Evolutionary conservation across 345 rosid genomes (phyloP).

Genomic region (Eucalyptus dawsonii): DNA sequence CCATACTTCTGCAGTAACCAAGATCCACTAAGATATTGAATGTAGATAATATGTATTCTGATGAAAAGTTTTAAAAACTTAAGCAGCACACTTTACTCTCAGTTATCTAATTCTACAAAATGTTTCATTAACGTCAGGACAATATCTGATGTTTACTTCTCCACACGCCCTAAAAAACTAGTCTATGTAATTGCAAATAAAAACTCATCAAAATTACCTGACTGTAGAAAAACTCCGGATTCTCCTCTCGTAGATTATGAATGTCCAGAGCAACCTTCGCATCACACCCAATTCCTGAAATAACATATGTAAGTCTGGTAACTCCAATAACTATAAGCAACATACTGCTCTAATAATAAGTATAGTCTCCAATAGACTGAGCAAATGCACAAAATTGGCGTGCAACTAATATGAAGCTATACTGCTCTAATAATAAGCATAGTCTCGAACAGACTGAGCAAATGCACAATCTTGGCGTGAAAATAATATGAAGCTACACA

Average conservation of each 20-base stretch:
- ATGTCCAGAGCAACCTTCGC: constrained; percentile 90
- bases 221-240: constrained; percentile 74
- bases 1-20: background rate
- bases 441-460: background rate
- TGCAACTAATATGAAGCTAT: background rate
- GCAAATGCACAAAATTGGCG: background rate
- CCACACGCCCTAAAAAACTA: background rate
- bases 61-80: background rate
- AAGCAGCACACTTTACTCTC: background rate
- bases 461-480: background rate
- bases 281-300: constrained; percentile 77
- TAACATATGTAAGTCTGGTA: background rate
- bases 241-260: constrained; percentile 74
- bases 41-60: background rate
- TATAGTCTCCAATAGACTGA: background rate
- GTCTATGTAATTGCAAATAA: background rate
- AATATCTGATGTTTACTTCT: background rate
- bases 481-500: background rate
- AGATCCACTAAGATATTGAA: background rate
- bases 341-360: background rate
- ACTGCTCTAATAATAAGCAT: background rate
- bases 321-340: background rate
- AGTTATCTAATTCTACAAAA: background rate
- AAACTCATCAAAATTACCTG: constrained; percentile 29
- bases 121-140: background rate